These are phyloP conservation scores for Dioscorea zingiberensis DNA, from an alignment of 106 monocot genomes.

Conservation along the genomic window DNA sequence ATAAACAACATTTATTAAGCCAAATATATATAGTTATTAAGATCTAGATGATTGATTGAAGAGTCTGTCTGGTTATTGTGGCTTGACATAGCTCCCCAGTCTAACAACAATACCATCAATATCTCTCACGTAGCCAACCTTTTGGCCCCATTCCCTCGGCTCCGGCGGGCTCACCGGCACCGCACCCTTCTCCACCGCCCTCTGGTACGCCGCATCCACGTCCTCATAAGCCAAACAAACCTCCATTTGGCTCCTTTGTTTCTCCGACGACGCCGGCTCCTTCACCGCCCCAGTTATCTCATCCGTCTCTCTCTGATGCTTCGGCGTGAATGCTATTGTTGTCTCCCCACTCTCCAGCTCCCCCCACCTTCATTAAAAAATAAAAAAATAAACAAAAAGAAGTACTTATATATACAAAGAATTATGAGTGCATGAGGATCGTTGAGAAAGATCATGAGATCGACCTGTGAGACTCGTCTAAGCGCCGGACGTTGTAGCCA, in stretches of 20 bases:
- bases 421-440: not conserved
- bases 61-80: not conserved
- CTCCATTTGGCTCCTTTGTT: slow-evolving; percentile 50
- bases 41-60: not conserved
- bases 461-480: slow-evolving; percentile 54
- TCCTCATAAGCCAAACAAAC: slow-evolving; percentile 70
- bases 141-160: slow-evolving; percentile 74
- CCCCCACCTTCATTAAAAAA: slow-evolving; percentile 41
- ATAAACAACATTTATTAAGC: too few species aligned
- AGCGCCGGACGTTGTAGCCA: slow-evolving; percentile 64
- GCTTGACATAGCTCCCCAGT: slow-evolving; percentile 50
- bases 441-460: too few species aligned
- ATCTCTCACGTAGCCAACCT: slow-evolving; percentile 85
- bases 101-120: slow-evolving; percentile 67
- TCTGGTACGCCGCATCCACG: slow-evolving; percentile 67
- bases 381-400: not conserved
- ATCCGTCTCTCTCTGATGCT: slow-evolving; percentile 79
- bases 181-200: slow-evolving; percentile 74
- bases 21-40: too few species aligned
- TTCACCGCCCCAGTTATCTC: slow-evolving; percentile 42
- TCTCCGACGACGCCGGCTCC: slow-evolving; percentile 4
- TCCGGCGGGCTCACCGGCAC: slow-evolving; percentile 67
- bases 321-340: slow-evolving; percentile 76
- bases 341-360: slow-evolving; percentile 78
- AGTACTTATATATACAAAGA: not conserved